Conservation (phyloP, 2,329 filamentous ascomycete species). For the Curvularia sp. region DNA sequence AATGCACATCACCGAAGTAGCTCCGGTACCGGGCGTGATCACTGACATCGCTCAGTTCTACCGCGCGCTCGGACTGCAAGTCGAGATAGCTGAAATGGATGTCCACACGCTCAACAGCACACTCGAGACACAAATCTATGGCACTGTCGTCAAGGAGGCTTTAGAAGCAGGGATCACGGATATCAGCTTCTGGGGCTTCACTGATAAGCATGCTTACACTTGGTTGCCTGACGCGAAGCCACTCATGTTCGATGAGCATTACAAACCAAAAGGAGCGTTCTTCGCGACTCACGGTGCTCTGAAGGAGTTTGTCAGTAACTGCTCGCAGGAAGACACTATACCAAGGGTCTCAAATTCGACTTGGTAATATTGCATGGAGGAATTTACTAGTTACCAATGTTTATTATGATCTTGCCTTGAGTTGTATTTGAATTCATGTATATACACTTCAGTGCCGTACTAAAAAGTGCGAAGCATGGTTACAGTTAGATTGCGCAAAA, state of each 20-base stretch:
- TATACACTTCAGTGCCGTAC: no score
- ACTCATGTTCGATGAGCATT: conserved; percentile 17
- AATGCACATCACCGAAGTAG: conserved; percentile 16
- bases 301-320: not conserved
- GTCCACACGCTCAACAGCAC: conserved; percentile 13
- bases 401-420: no score
- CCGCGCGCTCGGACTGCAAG: conserved; percentile 15
- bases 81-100: conserved; percentile 19
- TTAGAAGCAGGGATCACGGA: conserved; percentile 16
- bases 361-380: no score
- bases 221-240: conserved; percentile 21
- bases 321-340: not conserved
- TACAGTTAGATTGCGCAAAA: no score
- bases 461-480: not conserved
- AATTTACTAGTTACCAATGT: no score
- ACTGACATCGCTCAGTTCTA: conserved; percentile 14
- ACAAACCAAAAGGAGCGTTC: conserved; percentile 14
- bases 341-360: not conserved
- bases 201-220: conserved; percentile 17
- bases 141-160: conserved; percentile 12
- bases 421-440: no score
- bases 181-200: conserved; percentile 22
- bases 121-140: conserved; percentile 10
- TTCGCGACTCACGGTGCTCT: conserved; percentile 9
- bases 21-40: conserved; percentile 10